A percentile compares a stretch with the other conserved stretches of the same genome.
phyloP scores from a whole-genome alignment of 164 flowering plant genomes.

The Nelumbo lutea region DNA sequence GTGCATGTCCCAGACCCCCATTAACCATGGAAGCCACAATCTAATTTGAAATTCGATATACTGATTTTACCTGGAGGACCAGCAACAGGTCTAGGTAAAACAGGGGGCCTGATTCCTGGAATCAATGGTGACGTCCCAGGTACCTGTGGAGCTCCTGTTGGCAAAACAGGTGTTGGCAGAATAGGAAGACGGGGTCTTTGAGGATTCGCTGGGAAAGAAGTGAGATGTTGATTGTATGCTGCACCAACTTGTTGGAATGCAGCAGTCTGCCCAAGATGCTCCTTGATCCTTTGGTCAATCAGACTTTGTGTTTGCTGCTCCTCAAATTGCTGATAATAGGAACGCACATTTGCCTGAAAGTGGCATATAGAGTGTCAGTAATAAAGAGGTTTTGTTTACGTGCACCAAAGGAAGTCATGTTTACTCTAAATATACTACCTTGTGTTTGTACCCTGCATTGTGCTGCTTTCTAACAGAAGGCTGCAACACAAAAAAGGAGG shows the following conservation, averaged over 20 bases:
- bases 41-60: no score
- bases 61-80: conserved; percentile 43
- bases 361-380: neutral
- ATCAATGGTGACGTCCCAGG: conserved; percentile 31
- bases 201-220: conserved; percentile 28
- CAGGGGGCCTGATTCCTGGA: conserved; percentile 80
- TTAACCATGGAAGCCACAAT: no score
- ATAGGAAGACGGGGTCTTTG: conserved; percentile 66
- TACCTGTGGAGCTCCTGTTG: conserved; percentile 24
- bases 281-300: conserved; percentile 91
- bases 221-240: conserved; percentile 60
- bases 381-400: neutral
- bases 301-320: conserved; percentile 90
- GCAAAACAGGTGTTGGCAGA: conserved; percentile 49
- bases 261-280: conserved; percentile 83
- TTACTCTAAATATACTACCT: conserved; percentile 45
- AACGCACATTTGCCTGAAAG: conserved; percentile 80
- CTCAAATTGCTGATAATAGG: conserved; percentile 91
- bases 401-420: neutral
- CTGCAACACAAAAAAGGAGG: conserved; percentile 32
- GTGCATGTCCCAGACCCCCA: no score
- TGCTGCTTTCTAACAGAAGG: conserved; percentile 99
- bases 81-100: conserved; percentile 48
- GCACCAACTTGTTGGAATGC: conserved; percentile 86
- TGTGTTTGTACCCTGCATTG: conserved; percentile 97